phyloP scores from a whole-genome alignment of 129 eudicot species.

The Deinandra increscens region DNA sequence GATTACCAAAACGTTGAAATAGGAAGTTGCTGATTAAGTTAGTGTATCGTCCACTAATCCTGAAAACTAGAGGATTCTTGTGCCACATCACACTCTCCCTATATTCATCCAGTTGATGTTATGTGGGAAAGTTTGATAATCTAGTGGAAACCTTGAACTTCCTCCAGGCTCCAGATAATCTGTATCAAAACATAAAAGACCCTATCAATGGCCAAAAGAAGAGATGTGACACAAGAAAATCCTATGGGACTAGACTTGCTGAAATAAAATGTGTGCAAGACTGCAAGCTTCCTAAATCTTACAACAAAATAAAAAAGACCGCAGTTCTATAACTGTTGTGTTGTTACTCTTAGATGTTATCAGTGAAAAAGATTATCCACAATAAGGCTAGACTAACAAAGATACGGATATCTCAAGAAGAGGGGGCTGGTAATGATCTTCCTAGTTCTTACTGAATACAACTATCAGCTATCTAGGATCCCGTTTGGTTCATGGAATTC shows the following conservation, averaged over 20 bases:
- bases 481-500: too few relatives aligned
- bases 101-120: constrained; percentile 20
- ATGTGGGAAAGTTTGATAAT: constrained; percentile 29
- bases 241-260: constrained; percentile 59
- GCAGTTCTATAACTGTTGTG: constrained; percentile 37
- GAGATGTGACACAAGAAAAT: constrained; percentile 45
- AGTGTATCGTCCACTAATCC: constrained; percentile 31
- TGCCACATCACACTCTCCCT: constrained; percentile 25
- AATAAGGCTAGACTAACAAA: constrained; percentile 31
- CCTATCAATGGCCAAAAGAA: constrained; percentile 52
- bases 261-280: constrained; percentile 39
- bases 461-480: background rate
- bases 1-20: constrained; percentile 28
- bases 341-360: constrained; percentile 34
- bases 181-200: constrained; percentile 36
- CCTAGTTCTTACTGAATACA: constrained; percentile 17
- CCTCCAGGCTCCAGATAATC: constrained; percentile 48
- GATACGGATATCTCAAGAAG: constrained; percentile 23
- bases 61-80: constrained; percentile 34
- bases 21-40: constrained; percentile 31
- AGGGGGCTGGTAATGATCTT: constrained; percentile 16
- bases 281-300: constrained; percentile 42
- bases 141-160: constrained; percentile 36
- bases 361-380: constrained; percentile 30
- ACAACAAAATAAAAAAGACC: constrained; percentile 46